Percentiles rank a stretch among this genome's conserved stretches.
phyloP scores from a whole-genome alignment of 2,329 filamentous ascomycete genomes.

The Fusarium bulbicola region DNA sequence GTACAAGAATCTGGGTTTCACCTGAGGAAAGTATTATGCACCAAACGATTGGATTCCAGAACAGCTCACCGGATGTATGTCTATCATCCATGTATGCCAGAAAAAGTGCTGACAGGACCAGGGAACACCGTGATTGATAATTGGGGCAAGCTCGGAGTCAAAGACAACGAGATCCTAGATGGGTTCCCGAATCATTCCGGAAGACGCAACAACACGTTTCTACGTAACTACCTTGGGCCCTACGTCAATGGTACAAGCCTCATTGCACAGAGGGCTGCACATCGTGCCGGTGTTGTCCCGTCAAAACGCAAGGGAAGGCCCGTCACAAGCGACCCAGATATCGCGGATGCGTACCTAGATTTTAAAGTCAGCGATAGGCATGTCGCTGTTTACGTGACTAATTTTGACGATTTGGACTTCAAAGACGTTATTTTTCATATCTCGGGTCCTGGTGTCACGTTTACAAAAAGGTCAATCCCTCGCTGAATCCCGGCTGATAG shows the following conservation, averaged over 20 bases:
- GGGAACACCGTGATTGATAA: conserved; percentile 3
- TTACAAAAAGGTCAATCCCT: neutral
- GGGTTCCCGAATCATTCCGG: neutral
- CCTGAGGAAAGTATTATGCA: neutral
- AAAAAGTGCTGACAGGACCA: neutral
- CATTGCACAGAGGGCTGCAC: neutral
- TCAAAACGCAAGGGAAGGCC: neutral
- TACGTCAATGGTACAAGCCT: neutral
- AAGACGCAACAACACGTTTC: conserved; percentile 1
- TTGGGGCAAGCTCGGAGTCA: conserved; percentile 1
- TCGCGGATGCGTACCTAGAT: neutral
- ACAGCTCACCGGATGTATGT: neutral
- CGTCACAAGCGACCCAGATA: neutral
- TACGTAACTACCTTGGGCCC: neutral
- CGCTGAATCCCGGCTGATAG: neutral
- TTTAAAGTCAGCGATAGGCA: neutral
- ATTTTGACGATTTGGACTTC: conserved; percentile 1
- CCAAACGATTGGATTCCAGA: conserved; percentile 6
- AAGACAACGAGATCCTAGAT: neutral
- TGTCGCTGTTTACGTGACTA: neutral
- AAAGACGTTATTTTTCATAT: neutral
- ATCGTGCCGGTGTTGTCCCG: neutral
- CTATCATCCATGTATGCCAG: rapidly evolving
- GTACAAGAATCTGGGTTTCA: conserved; percentile 3
- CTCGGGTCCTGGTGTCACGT: neutral